Evolutionary conservation across 495 filamentous ascomycete genomes (phyloP), one percentile per base, ranked within the genome.

Genomic region (Viridothelium virens): DNA sequence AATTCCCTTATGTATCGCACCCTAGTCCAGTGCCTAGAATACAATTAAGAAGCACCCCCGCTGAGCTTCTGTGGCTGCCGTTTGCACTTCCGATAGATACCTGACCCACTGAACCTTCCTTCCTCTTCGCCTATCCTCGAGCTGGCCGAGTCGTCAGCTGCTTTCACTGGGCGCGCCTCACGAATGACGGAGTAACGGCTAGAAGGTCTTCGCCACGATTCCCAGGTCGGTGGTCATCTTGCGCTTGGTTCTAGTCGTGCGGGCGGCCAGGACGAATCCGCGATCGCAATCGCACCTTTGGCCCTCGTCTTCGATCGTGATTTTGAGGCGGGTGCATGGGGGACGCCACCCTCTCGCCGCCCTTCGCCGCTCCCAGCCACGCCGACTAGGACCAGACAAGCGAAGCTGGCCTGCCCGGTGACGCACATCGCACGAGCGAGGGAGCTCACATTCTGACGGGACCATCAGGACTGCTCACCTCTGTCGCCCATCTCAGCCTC

Each of bases 371-470:
- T 14, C 53, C 53, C 53, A 59, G 53, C 53, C 53, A 59, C 53
- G 25, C 53, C 25, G 31, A 31, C 53, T 59, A 59, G 14, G 11
- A 33, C 53, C 53, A 59, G 53, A 59, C 53, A 36, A 59, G 53
- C 31, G 53, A 59, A 33, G 53, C 31, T 34, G 53, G 53, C 53
- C 53, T 36, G 53, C 53, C 53, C 53, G 53, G 53, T 59, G 53
- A 59, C 53, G 53, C 53, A 59, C 53, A 59, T 59, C 53, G 53
- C 53, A 33, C 53, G 11, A 59, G 53, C 53, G 48, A 53, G n/a
- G 48, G 48, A 11, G 18, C 11, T 11, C 53, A 34, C 31, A 7
- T 14, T 11, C 31, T 59, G 25, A 7, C 41, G 25, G 25, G 25
- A 44, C 41, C 41, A 7, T 44, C 41, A 25, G 25, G 48, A 53